phyloP scores from a whole-genome alignment of 2,329 filamentous ascomycete species.

The Geosmithia morbida region DNA sequence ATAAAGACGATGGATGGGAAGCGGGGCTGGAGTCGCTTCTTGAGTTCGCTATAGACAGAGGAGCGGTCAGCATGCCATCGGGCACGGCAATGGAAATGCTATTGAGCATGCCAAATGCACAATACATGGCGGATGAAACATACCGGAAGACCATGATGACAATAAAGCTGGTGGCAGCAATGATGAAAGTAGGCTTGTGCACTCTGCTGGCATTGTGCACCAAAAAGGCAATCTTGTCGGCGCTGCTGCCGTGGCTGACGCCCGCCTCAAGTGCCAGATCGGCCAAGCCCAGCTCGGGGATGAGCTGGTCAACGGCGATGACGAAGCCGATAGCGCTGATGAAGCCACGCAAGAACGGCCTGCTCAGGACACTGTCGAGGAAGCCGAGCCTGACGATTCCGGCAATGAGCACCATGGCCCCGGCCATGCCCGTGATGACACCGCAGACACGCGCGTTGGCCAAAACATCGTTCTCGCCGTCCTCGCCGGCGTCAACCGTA shows the following conservation, averaged over 20 bases:
- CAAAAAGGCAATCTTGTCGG: conserved; percentile 77
- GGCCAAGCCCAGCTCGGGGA: conserved; percentile 74
- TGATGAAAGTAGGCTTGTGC: conserved; percentile 60
- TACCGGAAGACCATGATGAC: conserved; percentile 87
- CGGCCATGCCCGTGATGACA: conserved; percentile 75
- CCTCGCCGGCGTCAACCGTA: conserved; percentile 55
- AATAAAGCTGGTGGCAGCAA: conserved; percentile 66
- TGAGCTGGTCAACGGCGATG: conserved; percentile 87
- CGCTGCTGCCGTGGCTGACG: conserved; percentile 71
- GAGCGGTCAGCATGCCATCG: neutral
- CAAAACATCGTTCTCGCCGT: conserved; percentile 45
- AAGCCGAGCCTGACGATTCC: conserved; percentile 81
- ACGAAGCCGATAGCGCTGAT: conserved; percentile 96
- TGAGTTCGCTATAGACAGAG: conserved; percentile 48
- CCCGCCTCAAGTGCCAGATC: conserved; percentile 45
- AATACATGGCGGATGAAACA: conserved; percentile 9
- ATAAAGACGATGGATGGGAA: conserved; percentile 75
- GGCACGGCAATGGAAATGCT: no score
- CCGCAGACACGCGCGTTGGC: conserved; percentile 75
- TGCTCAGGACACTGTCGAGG: conserved; percentile 82
- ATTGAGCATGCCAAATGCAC: no score
- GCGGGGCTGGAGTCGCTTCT: conserved; percentile 64
- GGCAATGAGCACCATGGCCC: conserved; percentile 75
- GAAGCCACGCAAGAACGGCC: conserved; percentile 86
- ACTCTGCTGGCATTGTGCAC: conserved; percentile 47